A percentile compares a stretch with the other conserved stretches of the same genome.
phyloP scores from a whole-genome alignment of 140 eudicot genomes.

The Erigeron philadelphicus region DNA sequence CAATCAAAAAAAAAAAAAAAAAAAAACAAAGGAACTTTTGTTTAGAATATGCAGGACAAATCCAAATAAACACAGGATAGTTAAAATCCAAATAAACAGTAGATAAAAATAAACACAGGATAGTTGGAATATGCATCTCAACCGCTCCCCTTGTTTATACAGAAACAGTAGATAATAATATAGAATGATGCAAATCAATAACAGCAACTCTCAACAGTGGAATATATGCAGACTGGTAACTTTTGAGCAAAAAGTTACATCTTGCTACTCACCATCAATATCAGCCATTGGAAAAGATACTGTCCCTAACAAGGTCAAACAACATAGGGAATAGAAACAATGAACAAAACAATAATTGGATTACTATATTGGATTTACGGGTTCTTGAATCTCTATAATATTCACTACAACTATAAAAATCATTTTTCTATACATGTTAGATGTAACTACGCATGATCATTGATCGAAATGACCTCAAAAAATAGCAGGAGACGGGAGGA shows the following conservation, averaged over 20 bases:
- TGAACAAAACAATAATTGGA: not conserved
- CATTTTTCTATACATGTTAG: not conserved
- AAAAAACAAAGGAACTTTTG: too few relatives aligned
- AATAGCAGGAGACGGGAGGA: not conserved
- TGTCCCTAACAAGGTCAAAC: not conserved
- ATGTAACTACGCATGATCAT: not conserved
- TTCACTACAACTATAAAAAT: not conserved
- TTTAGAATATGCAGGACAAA: too few relatives aligned
- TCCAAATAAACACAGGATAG: too few relatives aligned
- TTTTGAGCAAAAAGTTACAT: not conserved
- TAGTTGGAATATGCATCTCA: too few relatives aligned
- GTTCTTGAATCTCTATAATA: not conserved
- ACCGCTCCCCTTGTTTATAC: too few relatives aligned
- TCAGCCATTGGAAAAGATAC: not conserved
- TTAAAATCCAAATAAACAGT: too few relatives aligned
- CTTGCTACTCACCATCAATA: not conserved
- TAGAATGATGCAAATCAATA: too few relatives aligned
- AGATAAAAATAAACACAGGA: too few relatives aligned
- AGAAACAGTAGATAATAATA: too few relatives aligned
- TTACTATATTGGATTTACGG: not conserved
- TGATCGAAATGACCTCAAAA: not conserved
- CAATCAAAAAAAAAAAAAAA: too few relatives aligned
- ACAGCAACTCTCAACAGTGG: too few relatives aligned
- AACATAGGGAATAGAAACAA: not conserved
- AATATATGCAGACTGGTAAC: not conserved